A percentile compares a stretch with the other conserved stretches of the same genome.
phyloP scores from a whole-genome alignment of 768 basidiomycete genomes.

The Kondoa malvinella region DNA sequence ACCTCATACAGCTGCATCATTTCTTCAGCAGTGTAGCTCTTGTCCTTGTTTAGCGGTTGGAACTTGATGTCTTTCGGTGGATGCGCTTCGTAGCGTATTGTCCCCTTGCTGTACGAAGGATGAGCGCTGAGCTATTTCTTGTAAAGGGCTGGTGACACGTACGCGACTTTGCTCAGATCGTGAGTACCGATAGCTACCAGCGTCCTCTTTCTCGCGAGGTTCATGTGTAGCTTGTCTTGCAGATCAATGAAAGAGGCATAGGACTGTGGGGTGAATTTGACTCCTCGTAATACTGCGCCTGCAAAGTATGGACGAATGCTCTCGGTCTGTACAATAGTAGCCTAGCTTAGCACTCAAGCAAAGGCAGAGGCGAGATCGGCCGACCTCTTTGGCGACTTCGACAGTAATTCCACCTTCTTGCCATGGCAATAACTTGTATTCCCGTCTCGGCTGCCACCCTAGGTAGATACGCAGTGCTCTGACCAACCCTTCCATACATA shows the following conservation, averaged over 20 bases:
- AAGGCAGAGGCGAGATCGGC: slow-evolving; percentile 26
- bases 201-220: slow-evolving; percentile 72
- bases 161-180: slow-evolving; percentile 71
- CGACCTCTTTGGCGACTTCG: slow-evolving; percentile 57
- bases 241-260: slow-evolving; percentile 96
- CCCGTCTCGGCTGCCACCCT: slow-evolving; percentile 34
- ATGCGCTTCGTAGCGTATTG: slow-evolving; percentile 31
- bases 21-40: slow-evolving; percentile 67
- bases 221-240: slow-evolving; percentile 98
- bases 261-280: slow-evolving; percentile 69
- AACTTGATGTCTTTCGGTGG: slow-evolving; percentile 82
- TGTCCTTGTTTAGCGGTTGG: slow-evolving; percentile 60
- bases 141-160: slow-evolving; percentile 31
- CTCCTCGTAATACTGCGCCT: slow-evolving; percentile 71
- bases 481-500: slow-evolving; percentile 91
- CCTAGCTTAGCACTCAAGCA: background rate
- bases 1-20: slow-evolving; percentile 91
- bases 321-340: slow-evolving; percentile 41
- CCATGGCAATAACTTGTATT: slow-evolving; percentile 39
- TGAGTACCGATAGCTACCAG: slow-evolving; percentile 95
- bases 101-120: slow-evolving; percentile 11
- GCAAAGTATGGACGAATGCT: slow-evolving; percentile 80
- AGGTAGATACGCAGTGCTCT: slow-evolving; percentile 71
- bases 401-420: slow-evolving; percentile 37
- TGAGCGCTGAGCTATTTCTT: background rate